Conservation (phyloP, 257 asterid species). For the Scutellaria barbata region DNA sequence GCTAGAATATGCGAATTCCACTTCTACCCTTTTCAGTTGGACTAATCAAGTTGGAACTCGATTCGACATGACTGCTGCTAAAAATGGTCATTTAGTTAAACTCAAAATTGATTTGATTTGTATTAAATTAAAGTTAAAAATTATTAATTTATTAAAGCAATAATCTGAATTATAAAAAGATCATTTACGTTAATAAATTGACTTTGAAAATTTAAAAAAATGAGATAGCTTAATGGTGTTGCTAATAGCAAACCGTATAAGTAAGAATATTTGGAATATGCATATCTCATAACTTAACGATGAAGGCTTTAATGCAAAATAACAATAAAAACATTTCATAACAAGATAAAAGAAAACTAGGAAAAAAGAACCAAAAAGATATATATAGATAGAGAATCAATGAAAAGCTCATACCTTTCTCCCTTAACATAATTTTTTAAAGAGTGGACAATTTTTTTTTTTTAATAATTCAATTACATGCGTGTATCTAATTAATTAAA, state of each 20-base stretch:
- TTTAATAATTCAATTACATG: no score
- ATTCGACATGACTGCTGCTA: neutral
- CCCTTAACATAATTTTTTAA: neutral
- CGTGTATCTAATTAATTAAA: no score
- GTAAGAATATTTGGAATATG: constrained; percentile 23
- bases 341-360: constrained; percentile 10
- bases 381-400: constrained; percentile 17
- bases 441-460: no score
- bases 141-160: no score
- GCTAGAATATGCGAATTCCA: constrained; percentile 15
- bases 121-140: no score
- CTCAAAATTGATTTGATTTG: no score
- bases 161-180: neutral
- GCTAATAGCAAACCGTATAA: neutral
- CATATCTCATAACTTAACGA: constrained; percentile 31
- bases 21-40: constrained; percentile 1
- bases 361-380: neutral
- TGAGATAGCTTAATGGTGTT: constrained; percentile 13
- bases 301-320: constrained; percentile 32
- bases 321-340: neutral
- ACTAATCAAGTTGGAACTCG: neutral
- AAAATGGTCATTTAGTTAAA: neutral
- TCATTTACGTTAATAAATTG: neutral
- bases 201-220: neutral
- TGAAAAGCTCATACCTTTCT: constrained; percentile 25